These are phyloP conservation scores for Solanum habrochaites DNA, from an alignment of 257 asterid species.

Conservation along the genomic window DNA sequence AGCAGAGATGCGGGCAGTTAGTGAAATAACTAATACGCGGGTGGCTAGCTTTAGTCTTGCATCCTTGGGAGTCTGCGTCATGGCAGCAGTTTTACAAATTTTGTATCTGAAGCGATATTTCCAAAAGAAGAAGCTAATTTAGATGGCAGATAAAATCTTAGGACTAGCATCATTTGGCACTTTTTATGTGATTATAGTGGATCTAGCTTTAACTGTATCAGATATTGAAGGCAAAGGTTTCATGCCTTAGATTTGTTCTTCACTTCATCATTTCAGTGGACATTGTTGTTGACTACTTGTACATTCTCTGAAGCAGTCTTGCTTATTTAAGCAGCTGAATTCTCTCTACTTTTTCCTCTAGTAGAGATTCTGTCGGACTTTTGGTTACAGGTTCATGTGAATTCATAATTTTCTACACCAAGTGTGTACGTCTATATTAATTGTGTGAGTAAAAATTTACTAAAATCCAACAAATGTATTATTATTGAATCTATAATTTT, in stretches of 20 bases:
- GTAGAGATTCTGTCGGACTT: too few species aligned
- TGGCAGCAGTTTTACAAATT: conserved; percentile 44
- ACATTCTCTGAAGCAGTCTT: not conserved
- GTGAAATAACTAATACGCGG: conserved; percentile 53
- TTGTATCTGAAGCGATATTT: conserved; percentile 56
- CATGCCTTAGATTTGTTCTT: not conserved
- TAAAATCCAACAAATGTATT: not conserved
- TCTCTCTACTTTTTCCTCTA: not conserved
- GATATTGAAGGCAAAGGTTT: not conserved
- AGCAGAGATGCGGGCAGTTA: conserved; percentile 61
- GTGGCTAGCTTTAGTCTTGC: conserved; percentile 77
- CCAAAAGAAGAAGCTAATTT: conserved; percentile 83
- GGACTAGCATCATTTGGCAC: not conserved
- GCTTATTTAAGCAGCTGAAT: not conserved
- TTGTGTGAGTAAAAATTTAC: not conserved
- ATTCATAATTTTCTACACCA: too few species aligned
- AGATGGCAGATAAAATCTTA: conserved; percentile 10
- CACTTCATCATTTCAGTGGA: not conserved
- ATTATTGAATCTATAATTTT: too few species aligned
- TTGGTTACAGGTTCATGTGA: not conserved
- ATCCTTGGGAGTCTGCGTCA: conserved; percentile 62
- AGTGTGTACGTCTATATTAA: too few species aligned
- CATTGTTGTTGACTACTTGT: not conserved
- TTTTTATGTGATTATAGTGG: not conserved
- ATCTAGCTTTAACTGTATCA: not conserved